Conservation (phyloP, 345 rosid genomes). For the Iberis pinnata region DNA sequence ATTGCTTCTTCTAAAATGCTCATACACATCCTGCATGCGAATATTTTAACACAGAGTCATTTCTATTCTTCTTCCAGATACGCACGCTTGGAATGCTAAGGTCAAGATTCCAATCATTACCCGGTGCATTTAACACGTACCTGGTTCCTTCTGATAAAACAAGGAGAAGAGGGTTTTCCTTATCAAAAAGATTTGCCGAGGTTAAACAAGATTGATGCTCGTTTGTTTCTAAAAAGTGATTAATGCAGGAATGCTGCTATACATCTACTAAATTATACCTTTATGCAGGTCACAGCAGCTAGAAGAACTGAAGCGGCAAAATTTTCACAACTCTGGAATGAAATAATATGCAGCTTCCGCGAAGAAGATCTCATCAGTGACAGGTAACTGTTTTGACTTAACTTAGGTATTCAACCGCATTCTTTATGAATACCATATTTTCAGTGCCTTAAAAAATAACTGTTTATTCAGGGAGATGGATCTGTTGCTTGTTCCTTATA, state of each 20-base stretch:
- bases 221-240: constrained; percentile 6
- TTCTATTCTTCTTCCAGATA: constrained; percentile 38
- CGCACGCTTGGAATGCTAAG: constrained; percentile 93
- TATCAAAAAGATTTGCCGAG: constrained; percentile 80
- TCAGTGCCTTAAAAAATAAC: constrained; percentile 24
- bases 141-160: constrained; percentile 83
- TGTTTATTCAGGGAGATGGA: constrained; percentile 85
- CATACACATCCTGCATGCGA: constrained; percentile 1
- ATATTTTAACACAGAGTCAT: constrained; percentile 3
- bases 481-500: constrained; percentile 81
- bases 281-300: constrained; percentile 65
- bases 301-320: constrained; percentile 97
- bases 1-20: neutral
- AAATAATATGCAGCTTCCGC: constrained; percentile 87
- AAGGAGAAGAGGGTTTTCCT: constrained; percentile 75
- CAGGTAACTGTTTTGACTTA: too few species aligned
- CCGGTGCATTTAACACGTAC: constrained; percentile 79
- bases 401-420: constrained; percentile 21
- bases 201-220: constrained; percentile 32
- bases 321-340: constrained; percentile 98
- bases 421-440: constrained; percentile 5
- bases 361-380: constrained; percentile 97
- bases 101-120: constrained; percentile 91
- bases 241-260: constrained; percentile 8
- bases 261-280: constrained; percentile 16